A percentile compares a stretch with the other conserved stretches of the same genome.
Evolutionary conservation across 148 eudicot species (phyloP).

Genomic region (Rhododendron kiyosumense): DNA sequence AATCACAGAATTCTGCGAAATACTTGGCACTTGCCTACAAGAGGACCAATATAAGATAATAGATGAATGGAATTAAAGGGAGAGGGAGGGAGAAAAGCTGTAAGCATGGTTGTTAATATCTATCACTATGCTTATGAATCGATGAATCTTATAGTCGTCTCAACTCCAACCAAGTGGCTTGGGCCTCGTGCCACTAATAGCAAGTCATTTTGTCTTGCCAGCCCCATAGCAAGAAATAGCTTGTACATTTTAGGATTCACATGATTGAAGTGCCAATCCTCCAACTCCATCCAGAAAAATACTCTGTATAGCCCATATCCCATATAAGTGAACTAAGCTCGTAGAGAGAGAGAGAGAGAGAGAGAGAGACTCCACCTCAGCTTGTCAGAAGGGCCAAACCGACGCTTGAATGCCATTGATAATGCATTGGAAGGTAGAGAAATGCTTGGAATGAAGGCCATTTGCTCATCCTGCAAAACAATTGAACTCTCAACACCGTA

Average conservation of each 20-base stretch:
- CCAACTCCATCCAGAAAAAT: neutral
- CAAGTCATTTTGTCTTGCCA: neutral
- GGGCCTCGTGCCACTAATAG: neutral
- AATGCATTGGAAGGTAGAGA: constrained; percentile 82
- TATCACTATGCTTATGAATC: neutral
- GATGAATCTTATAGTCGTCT: neutral
- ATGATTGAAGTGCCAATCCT: neutral
- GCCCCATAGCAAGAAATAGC: neutral
- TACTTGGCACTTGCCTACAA: neutral
- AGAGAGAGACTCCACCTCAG: constrained; percentile 58
- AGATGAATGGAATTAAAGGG: too few species aligned
- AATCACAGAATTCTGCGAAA: neutral
- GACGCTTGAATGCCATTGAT: constrained; percentile 81
- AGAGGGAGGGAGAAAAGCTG: neutral
- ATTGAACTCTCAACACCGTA: neutral
- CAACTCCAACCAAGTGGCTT: neutral
- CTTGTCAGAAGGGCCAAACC: constrained; percentile 82
- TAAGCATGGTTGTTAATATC: neutral
- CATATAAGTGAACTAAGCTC: neutral
- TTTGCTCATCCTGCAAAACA: constrained; percentile 58
- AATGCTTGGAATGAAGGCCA: constrained; percentile 79
- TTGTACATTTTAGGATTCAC: neutral
- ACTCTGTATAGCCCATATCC: neutral
- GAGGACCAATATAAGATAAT: neutral
- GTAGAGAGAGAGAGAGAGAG: neutral